A percentile compares a stretch with the other conserved stretches of the same genome.
phyloP scores from a whole-genome alignment of 768 basidiomycete genomes.

The Hygrophoropsis aurantiaca region DNA sequence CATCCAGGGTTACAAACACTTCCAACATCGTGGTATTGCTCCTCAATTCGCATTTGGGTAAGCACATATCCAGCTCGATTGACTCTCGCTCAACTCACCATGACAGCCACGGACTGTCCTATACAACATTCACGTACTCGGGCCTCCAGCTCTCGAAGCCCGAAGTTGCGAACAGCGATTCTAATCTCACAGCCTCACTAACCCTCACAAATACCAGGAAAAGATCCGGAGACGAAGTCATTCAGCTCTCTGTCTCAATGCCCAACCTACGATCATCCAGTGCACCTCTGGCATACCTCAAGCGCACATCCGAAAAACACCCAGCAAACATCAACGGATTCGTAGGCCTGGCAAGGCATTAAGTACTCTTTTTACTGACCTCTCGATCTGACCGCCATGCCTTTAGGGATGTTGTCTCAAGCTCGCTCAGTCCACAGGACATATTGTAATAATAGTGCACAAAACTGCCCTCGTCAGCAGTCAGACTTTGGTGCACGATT shows the following conservation, averaged over 20 bases:
- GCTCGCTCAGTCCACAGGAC: no score
- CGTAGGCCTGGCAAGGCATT: no score
- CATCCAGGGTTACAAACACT: slow-evolving; percentile 70
- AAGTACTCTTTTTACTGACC: no score
- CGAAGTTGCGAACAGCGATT: slow-evolving; percentile 35
- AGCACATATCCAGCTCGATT: slow-evolving; percentile 16
- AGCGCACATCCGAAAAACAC: no score
- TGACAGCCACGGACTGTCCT: slow-evolving; percentile 69
- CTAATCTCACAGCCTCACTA: slow-evolving; percentile 49
- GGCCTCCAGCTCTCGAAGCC: slow-evolving; percentile 50
- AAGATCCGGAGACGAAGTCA: slow-evolving; percentile 61
- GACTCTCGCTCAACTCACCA: not conserved
- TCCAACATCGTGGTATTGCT: slow-evolving; percentile 57
- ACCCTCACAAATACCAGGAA: slow-evolving; percentile 64
- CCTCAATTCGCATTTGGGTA: slow-evolving; percentile 78
- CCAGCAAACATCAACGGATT: no score
- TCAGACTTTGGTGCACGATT: no score
- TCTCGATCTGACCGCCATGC: no score
- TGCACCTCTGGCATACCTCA: no score
- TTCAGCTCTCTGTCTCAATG: slow-evolving; percentile 77
- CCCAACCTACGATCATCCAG: no score
- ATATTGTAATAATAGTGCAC: no score
- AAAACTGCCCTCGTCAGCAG: no score
- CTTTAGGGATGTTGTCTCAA: no score
- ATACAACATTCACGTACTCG: slow-evolving; percentile 64